Percentiles rank a stretch among this genome's conserved stretches.
phyloP scores from a whole-genome alignment of 140 eudicot species.

The Artemisia princeps region DNA sequence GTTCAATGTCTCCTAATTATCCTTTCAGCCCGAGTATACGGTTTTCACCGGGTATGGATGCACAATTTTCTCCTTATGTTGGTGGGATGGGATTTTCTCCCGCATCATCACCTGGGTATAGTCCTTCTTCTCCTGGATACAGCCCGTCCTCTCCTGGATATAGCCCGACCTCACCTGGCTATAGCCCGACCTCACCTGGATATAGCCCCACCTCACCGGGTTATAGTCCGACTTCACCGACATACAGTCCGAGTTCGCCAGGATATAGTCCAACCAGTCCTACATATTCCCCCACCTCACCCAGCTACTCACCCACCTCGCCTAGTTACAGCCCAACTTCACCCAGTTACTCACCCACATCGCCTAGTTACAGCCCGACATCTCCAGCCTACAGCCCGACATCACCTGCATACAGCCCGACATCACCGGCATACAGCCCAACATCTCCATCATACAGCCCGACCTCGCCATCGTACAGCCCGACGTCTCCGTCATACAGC shows the following conservation, averaged over 20 bases:
- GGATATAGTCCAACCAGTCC: conserved; percentile 41
- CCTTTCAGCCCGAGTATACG: conserved; percentile 60
- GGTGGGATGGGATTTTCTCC: conserved; percentile 90
- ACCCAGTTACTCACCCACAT: background rate
- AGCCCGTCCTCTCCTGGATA: too few species aligned
- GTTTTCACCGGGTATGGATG: conserved; percentile 42
- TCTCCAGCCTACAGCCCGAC: background rate
- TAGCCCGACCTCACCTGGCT: too few species aligned
- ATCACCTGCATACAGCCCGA: background rate
- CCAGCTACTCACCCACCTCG: conserved; percentile 26
- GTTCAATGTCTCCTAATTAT: conserved; percentile 69
- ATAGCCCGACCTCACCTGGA: conserved; percentile 34
- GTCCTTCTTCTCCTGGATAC: conserved; percentile 64
- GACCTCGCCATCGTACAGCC: background rate
- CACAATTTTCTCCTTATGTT: conserved; percentile 45
- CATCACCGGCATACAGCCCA: conserved; percentile 19
- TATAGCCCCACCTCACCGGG: too few species aligned
- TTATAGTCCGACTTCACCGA: too few species aligned
- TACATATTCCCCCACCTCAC: conserved; percentile 70
- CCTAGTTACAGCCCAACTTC: conserved; percentile 49
- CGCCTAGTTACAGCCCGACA: too few species aligned
- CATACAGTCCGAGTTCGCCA: too few species aligned
- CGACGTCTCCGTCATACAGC: background rate
- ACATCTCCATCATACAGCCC: conserved; percentile 64
- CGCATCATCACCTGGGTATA: conserved; percentile 71